Evolutionary conservation across 257 asterid genomes (phyloP).

Genomic region (Prunella vulgaris): DNA sequence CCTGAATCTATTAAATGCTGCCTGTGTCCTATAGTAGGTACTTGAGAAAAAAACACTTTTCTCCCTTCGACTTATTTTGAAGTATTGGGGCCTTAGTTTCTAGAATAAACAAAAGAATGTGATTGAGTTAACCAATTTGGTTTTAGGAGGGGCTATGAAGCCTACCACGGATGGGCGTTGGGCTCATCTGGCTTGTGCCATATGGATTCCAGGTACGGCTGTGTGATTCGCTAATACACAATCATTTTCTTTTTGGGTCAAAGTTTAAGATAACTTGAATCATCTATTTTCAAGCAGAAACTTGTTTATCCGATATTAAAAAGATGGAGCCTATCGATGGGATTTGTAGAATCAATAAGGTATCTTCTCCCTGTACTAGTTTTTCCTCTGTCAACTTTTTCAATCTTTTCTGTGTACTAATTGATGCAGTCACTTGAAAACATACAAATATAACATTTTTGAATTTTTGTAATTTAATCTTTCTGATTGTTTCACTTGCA

Average conservation of each 20-base stretch:
- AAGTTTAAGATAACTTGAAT: constrained; percentile 9
- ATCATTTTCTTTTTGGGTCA: not conserved
- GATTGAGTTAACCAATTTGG: constrained; percentile 22
- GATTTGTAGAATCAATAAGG: constrained; percentile 74
- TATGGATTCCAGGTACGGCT: constrained; percentile 93
- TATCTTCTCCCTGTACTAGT: constrained; percentile 31
- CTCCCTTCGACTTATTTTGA: constrained; percentile 18
- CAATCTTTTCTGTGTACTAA: not conserved
- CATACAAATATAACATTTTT: not conserved
- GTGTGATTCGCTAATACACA: not conserved
- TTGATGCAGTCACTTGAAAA: constrained; percentile 3
- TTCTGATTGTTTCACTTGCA: constrained; percentile 1
- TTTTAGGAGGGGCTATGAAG: constrained; percentile 98
- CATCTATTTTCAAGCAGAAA: constrained; percentile 53
- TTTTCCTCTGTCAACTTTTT: not conserved
- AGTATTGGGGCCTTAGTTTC: constrained; percentile 20
- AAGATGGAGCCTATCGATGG: constrained; percentile 99
- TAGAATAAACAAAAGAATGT: constrained; percentile 6
- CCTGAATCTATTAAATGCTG: constrained; percentile 79
- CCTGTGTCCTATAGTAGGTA: constrained; percentile 93
- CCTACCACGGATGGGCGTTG: constrained; percentile 97
- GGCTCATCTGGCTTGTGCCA: constrained; percentile 99
- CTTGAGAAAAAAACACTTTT: constrained; percentile 13
- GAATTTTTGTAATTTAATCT: not conserved
- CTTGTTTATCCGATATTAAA: constrained; percentile 82